Conservation (phyloP, 805 yeast species). For the Blastobotrys parvus region DNA sequence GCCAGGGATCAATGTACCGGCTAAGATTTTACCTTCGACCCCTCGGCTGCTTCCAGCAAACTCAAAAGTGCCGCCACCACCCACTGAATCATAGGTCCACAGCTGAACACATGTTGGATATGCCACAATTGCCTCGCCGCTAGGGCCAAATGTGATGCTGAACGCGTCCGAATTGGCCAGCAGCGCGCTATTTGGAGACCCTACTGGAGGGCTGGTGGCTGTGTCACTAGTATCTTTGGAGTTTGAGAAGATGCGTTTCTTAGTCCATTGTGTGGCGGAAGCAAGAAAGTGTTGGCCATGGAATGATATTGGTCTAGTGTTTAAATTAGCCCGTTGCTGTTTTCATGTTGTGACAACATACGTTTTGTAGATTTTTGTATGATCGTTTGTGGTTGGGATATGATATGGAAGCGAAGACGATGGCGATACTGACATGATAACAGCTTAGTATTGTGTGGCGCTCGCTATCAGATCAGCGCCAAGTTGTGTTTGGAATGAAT, state of each 20-base stretch:
- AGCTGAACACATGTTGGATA: conserved; percentile 11
- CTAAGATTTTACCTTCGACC: conserved; percentile 11
- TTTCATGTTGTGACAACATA: background rate
- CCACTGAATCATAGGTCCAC: conserved; percentile 8
- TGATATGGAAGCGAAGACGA: background rate
- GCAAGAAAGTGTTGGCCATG: conserved; percentile 12
- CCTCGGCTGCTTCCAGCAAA: conserved; percentile 10
- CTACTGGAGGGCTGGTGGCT: background rate
- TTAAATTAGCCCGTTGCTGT: too few species aligned
- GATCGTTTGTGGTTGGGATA: conserved; percentile 4
- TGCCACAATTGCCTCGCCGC: conserved; percentile 7
- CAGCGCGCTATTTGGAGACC: background rate
- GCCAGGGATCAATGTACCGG: conserved; percentile 4
- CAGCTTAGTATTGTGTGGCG: too few species aligned
- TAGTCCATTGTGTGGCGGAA: conserved; percentile 19
- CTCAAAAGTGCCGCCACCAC: conserved; percentile 3
- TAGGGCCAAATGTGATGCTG: conserved; percentile 6
- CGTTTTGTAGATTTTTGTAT: conserved; percentile 9
- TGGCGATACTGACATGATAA: background rate
- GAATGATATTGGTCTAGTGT: conserved; percentile 9
- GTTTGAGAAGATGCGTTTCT: conserved; percentile 13
- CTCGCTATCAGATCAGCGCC: too few species aligned
- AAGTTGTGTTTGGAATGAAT: too few species aligned
- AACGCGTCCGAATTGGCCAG: background rate
- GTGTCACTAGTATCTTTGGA: conserved; percentile 3